A percentile compares a stretch with the other conserved stretches of the same genome.
phyloP scores from a whole-genome alignment of 1,284 basidiomycete species.

The Psilocybe mexicana region DNA sequence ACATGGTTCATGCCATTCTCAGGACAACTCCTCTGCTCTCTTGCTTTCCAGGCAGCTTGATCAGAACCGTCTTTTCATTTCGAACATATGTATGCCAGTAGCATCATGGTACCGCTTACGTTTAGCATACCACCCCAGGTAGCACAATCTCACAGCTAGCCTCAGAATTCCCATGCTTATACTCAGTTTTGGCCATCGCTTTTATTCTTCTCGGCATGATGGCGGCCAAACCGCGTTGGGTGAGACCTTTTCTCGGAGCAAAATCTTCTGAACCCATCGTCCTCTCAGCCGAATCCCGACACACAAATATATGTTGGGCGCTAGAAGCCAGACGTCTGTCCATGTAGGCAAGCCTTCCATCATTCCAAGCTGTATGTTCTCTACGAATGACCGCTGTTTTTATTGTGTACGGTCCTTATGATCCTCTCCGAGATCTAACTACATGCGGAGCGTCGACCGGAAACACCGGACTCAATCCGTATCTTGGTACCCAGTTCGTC shows the following conservation, averaged over 20 bases:
- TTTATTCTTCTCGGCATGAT: background rate
- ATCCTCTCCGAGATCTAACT: background rate
- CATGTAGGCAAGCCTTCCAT: no score
- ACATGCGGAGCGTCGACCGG: background rate
- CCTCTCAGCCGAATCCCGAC: background rate
- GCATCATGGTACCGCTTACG: no score
- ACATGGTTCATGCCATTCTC: constrained; percentile 7
- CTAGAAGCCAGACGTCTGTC: background rate
- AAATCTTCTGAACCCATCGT: background rate
- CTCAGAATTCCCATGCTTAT: background rate
- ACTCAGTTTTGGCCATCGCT: background rate
- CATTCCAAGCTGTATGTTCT: no score
- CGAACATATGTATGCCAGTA: background rate
- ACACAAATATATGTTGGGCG: background rate
- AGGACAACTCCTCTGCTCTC: background rate
- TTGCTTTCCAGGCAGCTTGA: background rate
- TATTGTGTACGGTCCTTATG: no score
- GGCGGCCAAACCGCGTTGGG: background rate
- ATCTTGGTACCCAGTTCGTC: background rate
- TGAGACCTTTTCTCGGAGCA: background rate
- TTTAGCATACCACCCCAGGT: background rate
- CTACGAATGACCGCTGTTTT: no score
- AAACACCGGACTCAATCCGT: background rate
- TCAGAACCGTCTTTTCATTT: background rate
- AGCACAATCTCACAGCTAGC: background rate